Percentiles rank a stretch among this genome's conserved stretches.
Conservation (phyloP, 1,284 basidiomycete genomes). For the Wolfiporia cocos region DNA sequence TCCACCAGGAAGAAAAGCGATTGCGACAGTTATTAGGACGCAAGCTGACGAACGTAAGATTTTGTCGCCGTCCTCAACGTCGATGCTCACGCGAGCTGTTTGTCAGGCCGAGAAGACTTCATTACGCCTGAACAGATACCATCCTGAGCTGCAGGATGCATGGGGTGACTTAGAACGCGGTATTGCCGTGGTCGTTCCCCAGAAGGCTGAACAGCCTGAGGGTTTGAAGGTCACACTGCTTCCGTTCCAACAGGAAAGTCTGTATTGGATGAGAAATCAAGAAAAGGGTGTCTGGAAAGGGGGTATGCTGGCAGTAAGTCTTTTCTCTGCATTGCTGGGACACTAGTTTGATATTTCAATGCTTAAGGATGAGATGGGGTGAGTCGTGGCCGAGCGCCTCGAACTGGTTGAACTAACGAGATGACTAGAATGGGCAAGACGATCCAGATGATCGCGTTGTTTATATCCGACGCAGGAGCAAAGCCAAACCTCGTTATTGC, state of each 20-base stretch:
- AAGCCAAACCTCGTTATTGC: conserved; percentile 92
- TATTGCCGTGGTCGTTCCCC: conserved; percentile 60
- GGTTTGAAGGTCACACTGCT: conserved; percentile 71
- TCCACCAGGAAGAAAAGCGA: conserved; percentile 41
- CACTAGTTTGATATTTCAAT: neutral
- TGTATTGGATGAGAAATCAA: conserved; percentile 96
- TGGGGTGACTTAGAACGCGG: conserved; percentile 84
- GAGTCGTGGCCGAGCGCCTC: conserved; percentile 17
- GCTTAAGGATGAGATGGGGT: conserved; percentile 85
- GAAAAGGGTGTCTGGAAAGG: conserved; percentile 87
- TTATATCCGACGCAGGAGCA: conserved; percentile 67
- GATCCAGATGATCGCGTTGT: conserved; percentile 91
- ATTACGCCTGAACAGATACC: conserved; percentile 56
- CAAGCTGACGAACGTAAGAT: conserved; percentile 58
- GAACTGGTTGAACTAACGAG: conserved; percentile 2
- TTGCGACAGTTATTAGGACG: conserved; percentile 56
- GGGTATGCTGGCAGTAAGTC: conserved; percentile 85
- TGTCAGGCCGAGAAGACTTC: conserved; percentile 71
- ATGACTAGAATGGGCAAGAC: conserved; percentile 90
- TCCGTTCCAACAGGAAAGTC: conserved; percentile 87
- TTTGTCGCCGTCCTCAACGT: conserved; percentile 5
- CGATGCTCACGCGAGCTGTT: conserved; percentile 1
- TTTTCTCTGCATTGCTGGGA: conserved; percentile 1
- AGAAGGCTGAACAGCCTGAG: conserved; percentile 73
- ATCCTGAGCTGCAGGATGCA: conserved; percentile 76